Evolutionary conservation across 768 basidiomycete species (phyloP).

Genomic region (Cubamyces sp.): DNA sequence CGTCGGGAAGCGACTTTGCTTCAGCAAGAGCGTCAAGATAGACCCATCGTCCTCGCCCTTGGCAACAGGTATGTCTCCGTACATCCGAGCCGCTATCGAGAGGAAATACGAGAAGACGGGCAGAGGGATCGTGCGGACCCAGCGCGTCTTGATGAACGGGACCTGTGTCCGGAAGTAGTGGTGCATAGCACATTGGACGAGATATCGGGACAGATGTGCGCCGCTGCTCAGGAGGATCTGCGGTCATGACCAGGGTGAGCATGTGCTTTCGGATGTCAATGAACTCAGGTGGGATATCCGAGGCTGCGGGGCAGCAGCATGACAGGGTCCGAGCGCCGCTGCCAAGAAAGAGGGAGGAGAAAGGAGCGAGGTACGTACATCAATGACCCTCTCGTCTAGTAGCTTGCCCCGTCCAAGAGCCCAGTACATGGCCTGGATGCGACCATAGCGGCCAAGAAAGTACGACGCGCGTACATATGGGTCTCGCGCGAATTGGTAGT

Average conservation of each 20-base stretch:
- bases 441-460: constrained; percentile 75
- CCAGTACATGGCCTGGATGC: constrained; percentile 70
- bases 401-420: constrained; percentile 75
- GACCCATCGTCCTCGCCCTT: constrained; percentile 80
- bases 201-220: constrained; percentile 78
- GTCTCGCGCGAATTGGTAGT: constrained; percentile 66
- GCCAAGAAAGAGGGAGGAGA: constrained; percentile 25
- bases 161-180: constrained; percentile 76
- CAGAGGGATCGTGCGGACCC: constrained; percentile 70
- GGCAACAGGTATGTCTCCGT: constrained; percentile 67
- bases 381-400: constrained; percentile 64
- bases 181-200: constrained; percentile 76
- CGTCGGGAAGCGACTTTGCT: constrained; percentile 69
- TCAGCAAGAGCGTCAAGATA: constrained; percentile 65
- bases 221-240: constrained; percentile 77
- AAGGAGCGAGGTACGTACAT: constrained; percentile 52
- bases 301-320: constrained; percentile 12
- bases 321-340: constrained; percentile 19
- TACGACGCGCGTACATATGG: constrained; percentile 79
- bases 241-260: constrained; percentile 10
- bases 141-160: constrained; percentile 75
- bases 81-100: constrained; percentile 56
- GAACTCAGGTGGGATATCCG: background rate
- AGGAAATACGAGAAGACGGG: constrained; percentile 68
- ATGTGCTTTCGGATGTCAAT: background rate